phyloP scores from a whole-genome alignment of 106 monocot species.

The Vanilla planifolia region DNA sequence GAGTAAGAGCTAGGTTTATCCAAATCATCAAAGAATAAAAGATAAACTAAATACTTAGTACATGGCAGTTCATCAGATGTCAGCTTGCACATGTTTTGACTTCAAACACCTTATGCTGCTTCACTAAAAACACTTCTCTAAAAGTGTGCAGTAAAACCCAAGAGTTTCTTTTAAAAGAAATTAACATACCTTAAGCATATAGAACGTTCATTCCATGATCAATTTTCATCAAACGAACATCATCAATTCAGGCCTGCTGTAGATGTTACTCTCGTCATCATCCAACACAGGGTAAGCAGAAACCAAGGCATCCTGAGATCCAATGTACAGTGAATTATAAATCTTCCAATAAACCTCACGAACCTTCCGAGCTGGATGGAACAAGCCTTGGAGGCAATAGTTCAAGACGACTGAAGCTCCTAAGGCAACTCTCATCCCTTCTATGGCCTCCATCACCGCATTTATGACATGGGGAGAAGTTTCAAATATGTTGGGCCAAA shows the following conservation, averaged over 20 bases:
- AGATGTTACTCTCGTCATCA: constrained; percentile 59
- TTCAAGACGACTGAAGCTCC: constrained; percentile 84
- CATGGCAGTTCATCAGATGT: too few species aligned
- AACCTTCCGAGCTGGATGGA: constrained; percentile 96
- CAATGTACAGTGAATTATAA: constrained; percentile 94
- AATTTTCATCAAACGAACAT: constrained; percentile 91
- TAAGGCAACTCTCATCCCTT: constrained; percentile 95
- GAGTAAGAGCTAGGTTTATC: too few species aligned
- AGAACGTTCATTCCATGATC: too few species aligned
- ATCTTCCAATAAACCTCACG: constrained; percentile 99
- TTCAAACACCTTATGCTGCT: too few species aligned
- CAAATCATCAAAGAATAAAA: too few species aligned
- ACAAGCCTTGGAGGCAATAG: constrained; percentile 96
- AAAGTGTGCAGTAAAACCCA: too few species aligned
- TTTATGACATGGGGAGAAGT: constrained; percentile 93
- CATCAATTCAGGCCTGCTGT: constrained; percentile 69
- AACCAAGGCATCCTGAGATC: constrained; percentile 89
- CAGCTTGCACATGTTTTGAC: too few species aligned
- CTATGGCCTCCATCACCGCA: constrained; percentile 98
- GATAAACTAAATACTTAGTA: too few species aligned
- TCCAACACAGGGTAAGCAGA: constrained; percentile 80
- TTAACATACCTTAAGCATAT: too few species aligned
- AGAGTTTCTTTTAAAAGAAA: too few species aligned
- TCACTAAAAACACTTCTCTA: too few species aligned
- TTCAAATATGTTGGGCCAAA: constrained; percentile 97